Percentiles rank a stretch among this genome's conserved stretches.
Conservation (phyloP, 164 flowering plant genomes). For the Platanus orientalis region DNA sequence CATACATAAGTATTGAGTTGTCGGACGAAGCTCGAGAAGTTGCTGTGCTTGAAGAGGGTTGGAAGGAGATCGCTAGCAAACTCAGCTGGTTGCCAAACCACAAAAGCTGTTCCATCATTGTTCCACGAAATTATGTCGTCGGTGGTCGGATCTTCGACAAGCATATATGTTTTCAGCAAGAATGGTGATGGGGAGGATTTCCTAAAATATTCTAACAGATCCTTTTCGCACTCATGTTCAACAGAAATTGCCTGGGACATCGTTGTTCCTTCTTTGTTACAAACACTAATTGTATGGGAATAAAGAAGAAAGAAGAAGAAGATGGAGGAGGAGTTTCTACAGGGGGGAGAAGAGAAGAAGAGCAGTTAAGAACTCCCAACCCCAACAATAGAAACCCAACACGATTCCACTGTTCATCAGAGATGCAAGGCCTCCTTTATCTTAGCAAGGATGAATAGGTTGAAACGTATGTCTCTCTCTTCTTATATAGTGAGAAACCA, state of each 20-base stretch:
- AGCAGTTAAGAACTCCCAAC: constrained; percentile 75
- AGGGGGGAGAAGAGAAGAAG: constrained; percentile 61
- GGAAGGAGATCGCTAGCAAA: constrained; percentile 78
- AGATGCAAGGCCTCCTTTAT: constrained; percentile 27
- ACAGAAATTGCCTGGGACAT: constrained; percentile 1
- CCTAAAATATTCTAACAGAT: constrained; percentile 34
- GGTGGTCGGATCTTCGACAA: constrained; percentile 65
- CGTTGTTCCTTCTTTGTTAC: neutral
- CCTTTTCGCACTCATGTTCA: constrained; percentile 23
- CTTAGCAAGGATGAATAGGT: neutral
- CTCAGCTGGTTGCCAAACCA: constrained; percentile 82
- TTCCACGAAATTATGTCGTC: constrained; percentile 71
- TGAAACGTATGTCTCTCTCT: neutral
- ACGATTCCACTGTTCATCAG: constrained; percentile 76
- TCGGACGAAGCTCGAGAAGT: constrained; percentile 89
- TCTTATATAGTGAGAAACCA: neutral
- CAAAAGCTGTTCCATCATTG: constrained; percentile 57
- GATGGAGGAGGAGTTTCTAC: neutral
- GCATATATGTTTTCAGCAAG: constrained; percentile 59
- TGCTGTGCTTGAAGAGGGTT: constrained; percentile 77
- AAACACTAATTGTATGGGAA: neutral
- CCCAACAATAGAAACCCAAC: constrained; percentile 80
- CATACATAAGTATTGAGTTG: constrained; percentile 89
- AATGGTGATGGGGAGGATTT: constrained; percentile 60
- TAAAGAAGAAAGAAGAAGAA: constrained; percentile 6